Base-by-base conservation (phyloP, 805 yeast genomes). In the Sungouiella thailandica region DNA sequence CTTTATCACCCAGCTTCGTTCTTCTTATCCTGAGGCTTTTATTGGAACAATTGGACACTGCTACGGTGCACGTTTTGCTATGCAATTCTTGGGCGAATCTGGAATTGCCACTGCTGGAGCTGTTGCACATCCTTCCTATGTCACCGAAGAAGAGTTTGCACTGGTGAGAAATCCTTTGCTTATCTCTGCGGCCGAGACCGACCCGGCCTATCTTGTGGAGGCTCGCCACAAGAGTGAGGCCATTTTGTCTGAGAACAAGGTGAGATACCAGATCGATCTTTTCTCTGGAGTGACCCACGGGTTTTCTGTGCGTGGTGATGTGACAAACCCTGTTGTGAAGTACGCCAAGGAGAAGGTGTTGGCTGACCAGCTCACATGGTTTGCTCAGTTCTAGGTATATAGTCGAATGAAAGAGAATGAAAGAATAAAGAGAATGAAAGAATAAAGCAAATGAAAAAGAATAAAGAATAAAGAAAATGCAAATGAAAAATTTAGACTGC, bases 41-140 rank as follows among this genome's bases (percentile, higher is more conserved):
- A 18, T 31, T 12, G 34, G 29, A 18, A 25, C 18, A 12, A 20
- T 25, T 31, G 34, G 29, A 3, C 14, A 23, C 26, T 86, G 96
- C 62, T 85, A 65, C 46, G 96, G 96, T 53, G 95, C 84, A 23
- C 80, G 77, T 56, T 77, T 65, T 46, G 76, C 72, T 20, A 44
- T 82, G 36, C 74, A 69, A 37, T 71, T 76, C 39, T 54, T 74
- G 17, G 50, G 65, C 9, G 44, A 46, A 18, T 66, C 56, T 27
- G 70, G 70, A 20, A 24, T 48, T 4, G 67, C 74, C 25, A 72
- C 73, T 40, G 80, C 68, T 18, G 84, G 74, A 50, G 90, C 89
- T 12, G 58, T 74, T 43, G 89, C 89, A 9, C 96, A 87, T 58
- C 96, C 96, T 4, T 80, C 90, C 3, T 69, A 79, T 40, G 77